Evolutionary conservation across 352 stramenopile species (phyloP), one percentile per base, ranked within the genome.

Genomic region (Pythium aquatile): DNA sequence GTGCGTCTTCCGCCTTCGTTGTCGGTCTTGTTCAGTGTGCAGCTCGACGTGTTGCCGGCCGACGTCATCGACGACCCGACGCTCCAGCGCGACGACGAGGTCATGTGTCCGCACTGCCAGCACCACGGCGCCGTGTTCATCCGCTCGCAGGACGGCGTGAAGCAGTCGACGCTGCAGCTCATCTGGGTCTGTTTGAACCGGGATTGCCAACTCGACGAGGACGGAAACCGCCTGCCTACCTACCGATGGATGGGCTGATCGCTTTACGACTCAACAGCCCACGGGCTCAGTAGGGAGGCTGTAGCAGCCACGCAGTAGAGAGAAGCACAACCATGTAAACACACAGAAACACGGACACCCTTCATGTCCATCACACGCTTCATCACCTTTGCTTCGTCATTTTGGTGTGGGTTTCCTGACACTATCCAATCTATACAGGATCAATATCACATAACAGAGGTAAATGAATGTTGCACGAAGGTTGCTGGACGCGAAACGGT

Each of bases 131-230:
- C 87, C 13, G 87, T 92, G 55, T 95, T 95, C 66, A 94, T 95
- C 66, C 87, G 87, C 26, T 95, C 87, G 48, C 87, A 95, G 63
- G 87, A 95, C 66, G 87, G 87, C 47, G 87, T 95, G 16, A 95
- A 95, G 75, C 84, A 95, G 63, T 84, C 87, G 37, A 95, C 87
- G 46, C 75, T 95, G 58, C 79, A 83, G 17, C 82, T 95, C 68
- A 95, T 95, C 62, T 95, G 87, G 87, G 83, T 95, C 53, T 95
- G 87, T 72, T 74, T 95, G 49, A 95, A 95, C 63, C 79, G 83
- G n/a, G 86, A 95, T 65, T 95, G 86, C 60, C 86, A 93, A 44
- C 70, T 91, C 13, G 86, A 95, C 62, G 86, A 95, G 32, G 83
- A 95, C 33, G 85, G 83, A 46, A 95, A 93, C 33, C 85, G 84